Evolutionary conservation across 352 stramenopile species (phyloP), one percentile per base, ranked within the genome.

Genomic region (Poterioochromonas sp.): DNA sequence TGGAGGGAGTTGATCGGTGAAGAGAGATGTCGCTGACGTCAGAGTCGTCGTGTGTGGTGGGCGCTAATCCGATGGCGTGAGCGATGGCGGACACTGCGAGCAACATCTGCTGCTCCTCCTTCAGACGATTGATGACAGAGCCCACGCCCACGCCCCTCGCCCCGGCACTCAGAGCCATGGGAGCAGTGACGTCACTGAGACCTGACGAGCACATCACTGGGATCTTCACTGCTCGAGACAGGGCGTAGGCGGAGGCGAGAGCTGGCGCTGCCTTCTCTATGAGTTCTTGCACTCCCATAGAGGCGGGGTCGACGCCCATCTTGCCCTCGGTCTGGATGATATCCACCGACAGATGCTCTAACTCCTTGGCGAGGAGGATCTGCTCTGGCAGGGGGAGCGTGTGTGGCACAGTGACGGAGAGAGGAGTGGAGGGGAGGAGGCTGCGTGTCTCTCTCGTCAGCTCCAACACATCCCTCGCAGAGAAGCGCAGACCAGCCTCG

Each of bases 251-350:
- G 2, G 69, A 58, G 37, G 69, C 69, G 8, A 76, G 82, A 35
- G 82, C 79, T 49, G 82, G 81, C 62, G 79, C 77, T 26, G 69
- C 69, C 32, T 63, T 76, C 32, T 76, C 69, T 22, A 63, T 76
- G 15, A 60, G 12, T 40, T 76, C 44, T 43, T 62, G 29, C 8
- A 63, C 49, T 26, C 69, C 69, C 69, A 63, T 76, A 29, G 5
- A n/a, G 2, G 32, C 11, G 5, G 39, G 40, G 20, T 44, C 18
- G 5, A 83, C 73, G 41, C 73, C 77, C 58, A 84, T 77, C 47
- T 83, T 83, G 29, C 83, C 83, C 73, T 86, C 83, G 26, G 83
- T 86, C 79, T 86, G 83, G 49, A 86, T 86, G 40, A 86, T 74
- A 64, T 86, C 83, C 12, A 84, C 83, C n/a, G 82, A 82, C 40